A percentile compares a stretch with the other conserved stretches of the same genome.
Conservation (phyloP, 2,329 filamentous ascomycete species). For the Shiraia sp. region DNA sequence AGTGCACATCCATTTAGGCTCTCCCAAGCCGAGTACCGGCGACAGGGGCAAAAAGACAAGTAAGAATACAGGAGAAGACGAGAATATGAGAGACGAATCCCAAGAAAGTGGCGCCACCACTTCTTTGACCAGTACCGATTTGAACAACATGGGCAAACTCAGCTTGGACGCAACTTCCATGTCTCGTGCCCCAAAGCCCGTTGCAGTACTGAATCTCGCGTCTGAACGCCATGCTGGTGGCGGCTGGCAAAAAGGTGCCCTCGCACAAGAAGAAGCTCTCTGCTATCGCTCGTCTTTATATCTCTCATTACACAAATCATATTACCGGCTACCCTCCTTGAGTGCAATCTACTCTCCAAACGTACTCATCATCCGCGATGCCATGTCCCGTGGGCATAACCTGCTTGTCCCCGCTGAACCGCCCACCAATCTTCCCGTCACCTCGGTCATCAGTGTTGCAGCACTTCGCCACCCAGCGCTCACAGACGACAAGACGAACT, state of each 20-base stretch:
- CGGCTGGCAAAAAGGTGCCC: conserved; percentile 63
- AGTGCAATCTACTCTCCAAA: conserved; percentile 63
- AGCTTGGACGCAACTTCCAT: not conserved
- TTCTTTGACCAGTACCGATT: too few relatives aligned
- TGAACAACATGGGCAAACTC: too few relatives aligned
- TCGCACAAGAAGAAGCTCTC: conserved; percentile 71
- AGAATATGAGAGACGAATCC: conserved; percentile 1
- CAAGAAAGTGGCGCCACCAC: conserved; percentile 1
- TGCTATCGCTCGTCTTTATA: conserved; percentile 65
- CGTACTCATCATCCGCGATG: conserved; percentile 62
- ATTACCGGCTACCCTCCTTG: conserved; percentile 59
- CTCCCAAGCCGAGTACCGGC: not conserved
- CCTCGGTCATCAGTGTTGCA: conserved; percentile 65
- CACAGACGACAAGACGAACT: conserved; percentile 16
- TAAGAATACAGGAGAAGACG: not conserved
- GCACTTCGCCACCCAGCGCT: conserved; percentile 53
- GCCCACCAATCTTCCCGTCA: conserved; percentile 51
- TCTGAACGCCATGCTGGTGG: conserved; percentile 63
- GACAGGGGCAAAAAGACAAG: not conserved
- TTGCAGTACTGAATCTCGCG: conserved; percentile 70
- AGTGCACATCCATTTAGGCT: conserved; percentile 10
- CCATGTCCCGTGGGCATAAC: conserved; percentile 51
- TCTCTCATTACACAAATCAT: conserved; percentile 50
- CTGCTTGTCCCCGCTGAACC: conserved; percentile 46
- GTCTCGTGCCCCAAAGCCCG: conserved; percentile 31